Evolutionary conservation across 148 eudicot genomes (phyloP).

Genomic region (Mesembryanthemum crystallinum): DNA sequence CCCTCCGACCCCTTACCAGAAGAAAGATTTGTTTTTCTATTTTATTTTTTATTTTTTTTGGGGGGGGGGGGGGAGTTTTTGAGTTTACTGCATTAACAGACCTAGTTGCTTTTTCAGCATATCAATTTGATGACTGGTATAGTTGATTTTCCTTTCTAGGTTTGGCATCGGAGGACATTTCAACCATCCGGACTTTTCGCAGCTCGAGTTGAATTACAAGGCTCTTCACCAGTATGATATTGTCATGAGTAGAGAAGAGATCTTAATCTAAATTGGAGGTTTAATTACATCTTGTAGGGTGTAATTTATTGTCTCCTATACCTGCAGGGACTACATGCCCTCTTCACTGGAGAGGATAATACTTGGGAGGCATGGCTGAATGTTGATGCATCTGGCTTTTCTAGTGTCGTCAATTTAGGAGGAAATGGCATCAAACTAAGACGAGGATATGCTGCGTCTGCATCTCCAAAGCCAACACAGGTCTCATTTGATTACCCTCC

Average conservation of each 20-base stretch:
- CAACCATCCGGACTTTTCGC: slow-evolving; percentile 97
- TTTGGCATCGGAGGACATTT: slow-evolving; percentile 96
- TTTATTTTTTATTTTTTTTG: too few species aligned
- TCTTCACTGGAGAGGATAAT: slow-evolving; percentile 92
- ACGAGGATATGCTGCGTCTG: slow-evolving; percentile 89
- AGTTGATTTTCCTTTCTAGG: slow-evolving; percentile 41
- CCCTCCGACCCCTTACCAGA: neutral
- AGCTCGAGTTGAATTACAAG: slow-evolving; percentile 94
- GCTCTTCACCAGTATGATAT: slow-evolving; percentile 68
- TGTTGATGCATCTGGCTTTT: slow-evolving; percentile 80
- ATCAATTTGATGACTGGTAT: slow-evolving; percentile 5
- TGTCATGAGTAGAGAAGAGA: slow-evolving; percentile 8
- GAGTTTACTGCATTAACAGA: neutral
- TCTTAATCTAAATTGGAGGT: slow-evolving; percentile 5
- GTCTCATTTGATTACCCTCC: slow-evolving; percentile 24
- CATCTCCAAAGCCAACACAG: slow-evolving; percentile 89
- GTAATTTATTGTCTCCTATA: slow-evolving; percentile 13
- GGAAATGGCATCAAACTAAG: slow-evolving; percentile 73
- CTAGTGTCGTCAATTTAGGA: slow-evolving; percentile 55
- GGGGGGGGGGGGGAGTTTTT: neutral
- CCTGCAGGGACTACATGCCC: slow-evolving; percentile 83
- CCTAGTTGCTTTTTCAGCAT: neutral
- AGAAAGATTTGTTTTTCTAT: too few species aligned
- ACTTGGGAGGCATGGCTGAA: slow-evolving; percentile 98
- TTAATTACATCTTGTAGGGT: neutral